Conservation (phyloP, 176 grass and related monocot species). For the Thalia dealbata region DNA sequence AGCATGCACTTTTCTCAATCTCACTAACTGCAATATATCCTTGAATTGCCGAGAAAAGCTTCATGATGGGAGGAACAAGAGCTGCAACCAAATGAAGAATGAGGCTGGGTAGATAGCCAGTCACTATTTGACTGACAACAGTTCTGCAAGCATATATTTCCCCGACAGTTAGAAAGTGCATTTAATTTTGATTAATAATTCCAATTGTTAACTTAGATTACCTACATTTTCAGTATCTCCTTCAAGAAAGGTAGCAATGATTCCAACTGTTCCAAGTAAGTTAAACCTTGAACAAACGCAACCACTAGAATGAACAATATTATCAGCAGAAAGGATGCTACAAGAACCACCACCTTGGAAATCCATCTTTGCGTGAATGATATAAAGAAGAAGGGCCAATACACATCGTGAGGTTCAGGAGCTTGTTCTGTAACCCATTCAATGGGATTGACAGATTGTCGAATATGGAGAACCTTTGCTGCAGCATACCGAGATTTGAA, state of each 20-base stretch:
- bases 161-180: neutral
- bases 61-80: conserved; percentile 73
- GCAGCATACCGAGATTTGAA: conserved; percentile 74
- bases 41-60: conserved; percentile 88
- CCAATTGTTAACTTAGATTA: conserved; percentile 13
- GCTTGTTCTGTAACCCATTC: conserved; percentile 87
- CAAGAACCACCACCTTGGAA: conserved; percentile 70
- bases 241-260: conserved; percentile 75
- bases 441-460: conserved; percentile 61
- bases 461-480: conserved; percentile 62
- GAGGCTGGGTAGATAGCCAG: conserved; percentile 91
- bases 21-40: conserved; percentile 64
- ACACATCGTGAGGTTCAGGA: conserved; percentile 73
- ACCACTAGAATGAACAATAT: conserved; percentile 62
- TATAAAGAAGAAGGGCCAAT: conserved; percentile 93
- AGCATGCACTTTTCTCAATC: conserved; percentile 90
- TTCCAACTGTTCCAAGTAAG: conserved; percentile 80
- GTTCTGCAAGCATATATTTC: conserved; percentile 48
- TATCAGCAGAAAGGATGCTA: conserved; percentile 69
- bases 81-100: conserved; percentile 75
- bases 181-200: neutral
- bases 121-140: conserved; percentile 76
- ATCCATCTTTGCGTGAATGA: conserved; percentile 89
- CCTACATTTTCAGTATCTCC: conserved; percentile 69
- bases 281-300: conserved; percentile 86